Evolutionary conservation across 805 yeast genomes (phyloP).

Genomic region (Candida silvatica): DNA sequence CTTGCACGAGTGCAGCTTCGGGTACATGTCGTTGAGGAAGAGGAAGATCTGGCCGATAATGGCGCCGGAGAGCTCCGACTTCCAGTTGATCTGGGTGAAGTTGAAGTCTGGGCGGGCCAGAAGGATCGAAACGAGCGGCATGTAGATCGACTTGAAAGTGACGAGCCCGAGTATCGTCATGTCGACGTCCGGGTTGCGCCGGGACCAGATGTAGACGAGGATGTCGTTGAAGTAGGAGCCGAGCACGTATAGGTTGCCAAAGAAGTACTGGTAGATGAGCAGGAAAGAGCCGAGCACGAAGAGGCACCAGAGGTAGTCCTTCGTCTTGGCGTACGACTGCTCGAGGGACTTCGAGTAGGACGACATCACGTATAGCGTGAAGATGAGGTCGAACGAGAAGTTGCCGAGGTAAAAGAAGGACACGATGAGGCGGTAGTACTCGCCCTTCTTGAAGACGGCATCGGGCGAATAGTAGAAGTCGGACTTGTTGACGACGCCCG

Average conservation of each 20-base stretch:
- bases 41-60: slow-evolving; percentile 34
- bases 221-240: slow-evolving; percentile 31
- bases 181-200: slow-evolving; percentile 33
- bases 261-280: slow-evolving; percentile 22
- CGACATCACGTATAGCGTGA: slow-evolving; percentile 27
- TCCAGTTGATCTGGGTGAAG: slow-evolving; percentile 2
- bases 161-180: slow-evolving; percentile 33
- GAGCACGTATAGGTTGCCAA: slow-evolving; percentile 23
- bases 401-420: slow-evolving; percentile 32
- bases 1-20: slow-evolving; percentile 26
- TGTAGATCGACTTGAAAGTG: slow-evolving; percentile 32
- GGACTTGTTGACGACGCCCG: slow-evolving; percentile 23
- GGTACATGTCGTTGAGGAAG: slow-evolving; percentile 32
- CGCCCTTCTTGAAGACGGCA: slow-evolving; percentile 29
- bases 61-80: slow-evolving; percentile 26
- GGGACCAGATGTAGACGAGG: slow-evolving; percentile 37
- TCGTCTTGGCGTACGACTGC: slow-evolving; percentile 21
- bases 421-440: slow-evolving; percentile 29
- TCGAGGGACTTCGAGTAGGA: slow-evolving; percentile 33
- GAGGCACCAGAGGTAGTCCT: slow-evolving; percentile 32
- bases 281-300: slow-evolving; percentile 21
- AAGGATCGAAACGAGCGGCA: slow-evolving; percentile 30
- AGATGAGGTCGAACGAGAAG: slow-evolving; percentile 27
- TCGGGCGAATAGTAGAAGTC: slow-evolving; percentile 29
- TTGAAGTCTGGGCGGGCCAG: slow-evolving; percentile 7